phyloP scores from a whole-genome alignment of 495 filamentous ascomycete genomes.

The Penicillium odoratum region DNA sequence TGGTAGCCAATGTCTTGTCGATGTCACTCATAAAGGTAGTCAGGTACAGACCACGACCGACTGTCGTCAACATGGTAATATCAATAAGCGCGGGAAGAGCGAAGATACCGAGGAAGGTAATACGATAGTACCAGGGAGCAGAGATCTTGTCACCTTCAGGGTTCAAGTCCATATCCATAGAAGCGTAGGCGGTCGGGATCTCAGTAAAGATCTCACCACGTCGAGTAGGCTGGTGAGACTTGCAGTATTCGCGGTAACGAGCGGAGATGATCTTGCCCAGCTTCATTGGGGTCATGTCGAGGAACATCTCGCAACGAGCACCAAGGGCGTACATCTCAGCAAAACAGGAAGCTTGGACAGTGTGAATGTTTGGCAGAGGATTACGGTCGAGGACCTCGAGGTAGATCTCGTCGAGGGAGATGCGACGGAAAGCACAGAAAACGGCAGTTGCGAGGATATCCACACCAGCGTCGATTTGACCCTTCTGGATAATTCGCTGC shows the following conservation, averaged over 20 bases:
- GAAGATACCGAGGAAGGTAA: slow-evolving; percentile 8
- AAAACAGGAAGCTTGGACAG: slow-evolving; percentile 6
- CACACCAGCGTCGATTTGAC: slow-evolving; percentile 3
- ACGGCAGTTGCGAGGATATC: background rate
- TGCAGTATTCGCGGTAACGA: slow-evolving; percentile 7
- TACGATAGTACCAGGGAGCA: slow-evolving; percentile 1
- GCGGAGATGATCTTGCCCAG: slow-evolving; percentile 6
- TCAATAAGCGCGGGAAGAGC: slow-evolving; percentile 3
- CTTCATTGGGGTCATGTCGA: slow-evolving; percentile 1
- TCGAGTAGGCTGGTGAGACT: slow-evolving; percentile 1
- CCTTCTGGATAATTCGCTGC: slow-evolving; percentile 2
- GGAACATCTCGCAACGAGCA: slow-evolving; percentile 5
- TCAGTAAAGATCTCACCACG: slow-evolving; percentile 4
- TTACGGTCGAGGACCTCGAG: slow-evolving; percentile 6
- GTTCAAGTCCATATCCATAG: slow-evolving; percentile 7
- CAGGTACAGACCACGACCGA: slow-evolving; percentile 7
- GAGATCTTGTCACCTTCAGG: slow-evolving; percentile 3
- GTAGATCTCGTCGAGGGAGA: slow-evolving; percentile 5
- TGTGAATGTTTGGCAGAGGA: slow-evolving; percentile 4
- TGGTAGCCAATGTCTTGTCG: slow-evolving; percentile 10
- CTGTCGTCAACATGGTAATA: slow-evolving; percentile 7
- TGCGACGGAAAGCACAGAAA: slow-evolving; percentile 6
- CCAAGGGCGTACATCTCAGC: slow-evolving; percentile 6
- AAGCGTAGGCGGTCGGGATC: slow-evolving; percentile 7
- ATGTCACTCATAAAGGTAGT: slow-evolving; percentile 9